Evolutionary conservation across 2,329 filamentous ascomycete genomes (phyloP).

Genomic region (Colletotrichum sublineola): DNA sequence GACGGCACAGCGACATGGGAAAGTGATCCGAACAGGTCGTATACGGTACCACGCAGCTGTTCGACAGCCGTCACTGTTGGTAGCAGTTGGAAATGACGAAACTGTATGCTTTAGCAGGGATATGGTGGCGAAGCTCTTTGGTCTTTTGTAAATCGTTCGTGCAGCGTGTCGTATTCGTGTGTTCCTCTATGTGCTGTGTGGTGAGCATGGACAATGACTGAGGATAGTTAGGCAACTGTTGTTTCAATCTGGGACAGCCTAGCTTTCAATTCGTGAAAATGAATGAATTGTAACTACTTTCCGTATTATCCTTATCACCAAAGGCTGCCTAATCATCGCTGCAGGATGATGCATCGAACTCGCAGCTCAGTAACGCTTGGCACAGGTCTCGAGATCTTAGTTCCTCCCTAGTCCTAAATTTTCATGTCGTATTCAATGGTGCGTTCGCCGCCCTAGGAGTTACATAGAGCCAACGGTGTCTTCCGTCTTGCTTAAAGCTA

Average conservation of each 20-base stretch:
- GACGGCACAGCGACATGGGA: conserved; percentile 70
- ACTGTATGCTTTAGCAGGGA: too few relatives aligned
- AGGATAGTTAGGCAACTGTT: too few relatives aligned
- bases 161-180: not conserved
- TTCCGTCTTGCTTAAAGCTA: too few relatives aligned
- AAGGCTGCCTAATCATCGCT: not conserved
- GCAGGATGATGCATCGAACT: conserved; percentile 5
- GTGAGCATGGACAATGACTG: too few relatives aligned
- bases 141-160: not conserved
- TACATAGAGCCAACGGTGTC: too few relatives aligned
- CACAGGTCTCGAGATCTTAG: not conserved
- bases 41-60: conserved; percentile 49
- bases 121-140: too few relatives aligned
- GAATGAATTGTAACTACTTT: not conserved
- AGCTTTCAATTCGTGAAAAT: too few relatives aligned
- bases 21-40: conserved; percentile 61
- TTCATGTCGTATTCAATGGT: too few relatives aligned
- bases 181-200: not conserved
- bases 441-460: too few relatives aligned
- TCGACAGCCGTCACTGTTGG: conserved; percentile 43
- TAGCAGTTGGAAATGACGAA: conserved; percentile 47
- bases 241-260: not conserved
- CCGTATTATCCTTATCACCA: not conserved
- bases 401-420: too few relatives aligned
- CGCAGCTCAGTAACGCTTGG: not conserved